A percentile compares a stretch with the other conserved stretches of the same genome.
Conservation (phyloP, 345 rosid genomes). For the Acer yangbiense region DNA sequence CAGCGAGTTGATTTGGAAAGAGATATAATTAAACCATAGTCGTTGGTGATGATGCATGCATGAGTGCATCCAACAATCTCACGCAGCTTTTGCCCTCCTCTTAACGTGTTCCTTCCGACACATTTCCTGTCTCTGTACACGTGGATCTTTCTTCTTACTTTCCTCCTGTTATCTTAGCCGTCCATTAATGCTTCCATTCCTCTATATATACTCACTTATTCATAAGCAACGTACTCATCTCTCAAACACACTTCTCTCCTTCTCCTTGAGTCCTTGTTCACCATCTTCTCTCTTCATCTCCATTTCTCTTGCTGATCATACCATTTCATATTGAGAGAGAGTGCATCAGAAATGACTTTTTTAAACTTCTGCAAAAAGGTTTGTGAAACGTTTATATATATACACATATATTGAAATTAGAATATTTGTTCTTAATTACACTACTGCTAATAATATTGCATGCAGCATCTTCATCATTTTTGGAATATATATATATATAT, state of each 20-base stretch:
- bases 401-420: neutral
- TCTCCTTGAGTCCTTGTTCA: neutral
- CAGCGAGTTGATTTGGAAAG: constrained; percentile 14
- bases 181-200: constrained; percentile 11
- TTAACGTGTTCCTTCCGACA: neutral
- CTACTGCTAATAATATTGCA: neutral
- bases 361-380: constrained; percentile 35
- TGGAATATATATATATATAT: neutral
- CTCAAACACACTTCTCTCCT: neutral
- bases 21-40: constrained; percentile 4
- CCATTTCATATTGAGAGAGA: neutral
- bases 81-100: constrained; percentile 16
- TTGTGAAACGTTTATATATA: neutral
- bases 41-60: constrained; percentile 1
- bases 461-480: neutral
- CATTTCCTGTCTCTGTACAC: neutral
- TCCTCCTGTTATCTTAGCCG: constrained; percentile 25
- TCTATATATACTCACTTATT: constrained; percentile 24
- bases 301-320: neutral
- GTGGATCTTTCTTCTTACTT: neutral
- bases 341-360: constrained; percentile 30
- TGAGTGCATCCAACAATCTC: constrained; percentile 21
- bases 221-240: neutral
- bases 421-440: neutral
- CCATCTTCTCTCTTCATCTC: neutral